Evolutionary conservation across 1,139 yeast species (phyloP).

Genomic region (Geotrichum australiense): DNA sequence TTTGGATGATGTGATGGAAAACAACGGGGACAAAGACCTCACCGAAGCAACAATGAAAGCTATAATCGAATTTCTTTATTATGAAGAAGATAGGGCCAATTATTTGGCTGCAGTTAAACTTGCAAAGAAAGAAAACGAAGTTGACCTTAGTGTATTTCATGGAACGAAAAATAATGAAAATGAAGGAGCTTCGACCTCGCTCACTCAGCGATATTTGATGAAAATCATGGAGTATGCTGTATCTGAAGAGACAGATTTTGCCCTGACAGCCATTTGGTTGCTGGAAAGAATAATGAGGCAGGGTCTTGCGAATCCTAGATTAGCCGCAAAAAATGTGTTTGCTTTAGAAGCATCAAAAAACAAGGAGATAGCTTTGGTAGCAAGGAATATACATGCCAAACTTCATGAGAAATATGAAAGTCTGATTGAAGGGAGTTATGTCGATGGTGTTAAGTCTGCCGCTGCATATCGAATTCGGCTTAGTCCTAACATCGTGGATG

Average conservation of each 20-base stretch:
- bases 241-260: slow-evolving; percentile 40
- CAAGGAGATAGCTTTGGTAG: slow-evolving; percentile 41
- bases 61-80: slow-evolving; percentile 44
- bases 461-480: slow-evolving; percentile 39
- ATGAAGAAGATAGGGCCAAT: slow-evolving; percentile 43
- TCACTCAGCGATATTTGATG: slow-evolving; percentile 56
- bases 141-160: slow-evolving; percentile 49
- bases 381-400: slow-evolving; percentile 47
- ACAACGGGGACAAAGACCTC: slow-evolving; percentile 31
- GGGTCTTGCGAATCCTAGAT: slow-evolving; percentile 73
- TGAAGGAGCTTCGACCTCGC: slow-evolving; percentile 67
- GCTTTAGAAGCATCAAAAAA: slow-evolving; percentile 57
- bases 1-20: slow-evolving; percentile 46
- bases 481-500: slow-evolving; percentile 21
- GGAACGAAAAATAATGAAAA: slow-evolving; percentile 45
- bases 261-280: slow-evolving; percentile 48
- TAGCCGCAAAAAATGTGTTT: slow-evolving; percentile 49
- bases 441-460: slow-evolving; percentile 57
- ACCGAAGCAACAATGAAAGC: slow-evolving; percentile 49
- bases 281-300: slow-evolving; percentile 49
- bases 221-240: slow-evolving; percentile 46
- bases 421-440: slow-evolving; percentile 56
- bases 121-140: slow-evolving; percentile 34
- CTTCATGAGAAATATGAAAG: slow-evolving; percentile 64
- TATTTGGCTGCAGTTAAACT: slow-evolving; percentile 26